Percentiles rank a stretch among this genome's conserved stretches.
Evolutionary conservation across 768 basidiomycete species (phyloP).

Genomic region (Strobilomyces dryophilus): DNA sequence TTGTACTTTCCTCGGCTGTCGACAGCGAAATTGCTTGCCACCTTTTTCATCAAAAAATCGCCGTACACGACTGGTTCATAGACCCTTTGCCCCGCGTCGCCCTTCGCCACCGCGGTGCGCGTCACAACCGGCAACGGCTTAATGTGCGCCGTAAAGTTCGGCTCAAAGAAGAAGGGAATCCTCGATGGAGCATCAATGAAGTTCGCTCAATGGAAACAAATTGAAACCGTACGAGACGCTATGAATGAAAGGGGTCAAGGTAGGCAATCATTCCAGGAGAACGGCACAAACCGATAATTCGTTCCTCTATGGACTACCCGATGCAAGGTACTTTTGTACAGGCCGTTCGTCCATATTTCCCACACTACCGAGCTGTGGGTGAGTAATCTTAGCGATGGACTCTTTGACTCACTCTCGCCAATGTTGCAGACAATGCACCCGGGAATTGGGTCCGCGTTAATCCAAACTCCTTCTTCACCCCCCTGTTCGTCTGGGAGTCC

Average conservation of each 20-base stretch:
- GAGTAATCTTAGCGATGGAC: not conserved
- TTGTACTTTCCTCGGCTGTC: conserved; percentile 36
- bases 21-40: conserved; percentile 64
- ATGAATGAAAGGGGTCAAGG: conserved; percentile 8
- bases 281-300: conserved; percentile 51
- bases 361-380: conserved; percentile 55
- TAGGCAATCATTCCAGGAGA: not conserved
- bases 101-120: conserved; percentile 29
- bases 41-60: conserved; percentile 70
- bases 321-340: conserved; percentile 88
- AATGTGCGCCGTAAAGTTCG: conserved; percentile 72
- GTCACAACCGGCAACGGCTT: conserved; percentile 60
- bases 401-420: conserved; percentile 67
- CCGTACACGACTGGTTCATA: conserved; percentile 66
- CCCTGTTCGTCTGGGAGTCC: conserved; percentile 50
- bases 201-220: not conserved
- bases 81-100: conserved; percentile 23
- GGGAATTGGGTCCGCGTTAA: conserved; percentile 78
- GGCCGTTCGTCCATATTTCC: conserved; percentile 86
- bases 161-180: conserved; percentile 93
- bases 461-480: conserved; percentile 64
- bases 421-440: conserved; percentile 89
- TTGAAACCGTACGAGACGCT: conserved; percentile 65
- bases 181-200: conserved; percentile 37
- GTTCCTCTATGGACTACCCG: conserved; percentile 74